phyloP scores from a whole-genome alignment of 2,329 filamentous ascomycete genomes.

The Talaromyces islandicus region DNA sequence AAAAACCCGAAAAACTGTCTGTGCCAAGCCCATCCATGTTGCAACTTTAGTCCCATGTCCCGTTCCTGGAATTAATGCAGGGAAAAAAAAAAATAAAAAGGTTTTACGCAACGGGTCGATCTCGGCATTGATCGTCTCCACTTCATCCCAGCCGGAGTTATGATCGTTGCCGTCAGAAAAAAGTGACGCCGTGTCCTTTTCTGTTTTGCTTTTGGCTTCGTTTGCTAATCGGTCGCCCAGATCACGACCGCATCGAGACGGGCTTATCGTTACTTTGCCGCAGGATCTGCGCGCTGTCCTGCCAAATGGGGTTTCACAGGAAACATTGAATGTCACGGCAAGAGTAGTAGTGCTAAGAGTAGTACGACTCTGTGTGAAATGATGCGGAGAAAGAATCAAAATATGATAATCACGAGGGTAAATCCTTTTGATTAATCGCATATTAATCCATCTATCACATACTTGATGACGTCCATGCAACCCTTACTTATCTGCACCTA shows the following conservation, averaged over 20 bases:
- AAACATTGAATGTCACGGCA: not conserved
- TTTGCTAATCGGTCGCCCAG: not conserved
- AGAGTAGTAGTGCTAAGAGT: not conserved
- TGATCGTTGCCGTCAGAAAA: too few relatives aligned
- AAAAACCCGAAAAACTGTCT: not conserved
- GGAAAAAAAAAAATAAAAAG: too few relatives aligned
- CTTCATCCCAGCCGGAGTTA: not conserved
- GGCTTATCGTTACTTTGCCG: not conserved
- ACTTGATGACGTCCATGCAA: not conserved
- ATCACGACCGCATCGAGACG: too few relatives aligned
- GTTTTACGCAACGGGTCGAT: too few relatives aligned
- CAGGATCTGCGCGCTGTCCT: not conserved
- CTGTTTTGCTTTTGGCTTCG: too few relatives aligned
- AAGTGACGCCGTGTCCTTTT: not conserved
- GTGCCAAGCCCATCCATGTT: not conserved
- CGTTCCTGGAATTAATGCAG: too few relatives aligned
- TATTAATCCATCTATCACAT: too few relatives aligned
- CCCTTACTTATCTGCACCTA: not conserved
- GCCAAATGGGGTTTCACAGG: too few relatives aligned
- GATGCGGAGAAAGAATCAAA: not conserved
- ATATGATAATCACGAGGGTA: too few relatives aligned
- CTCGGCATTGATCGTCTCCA: not conserved
- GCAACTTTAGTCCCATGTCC: too few relatives aligned
- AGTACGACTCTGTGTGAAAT: not conserved
- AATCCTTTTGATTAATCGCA: too few relatives aligned